phyloP scores from a whole-genome alignment of 805 yeast species.

The Yamadazyma ubonensis region DNA sequence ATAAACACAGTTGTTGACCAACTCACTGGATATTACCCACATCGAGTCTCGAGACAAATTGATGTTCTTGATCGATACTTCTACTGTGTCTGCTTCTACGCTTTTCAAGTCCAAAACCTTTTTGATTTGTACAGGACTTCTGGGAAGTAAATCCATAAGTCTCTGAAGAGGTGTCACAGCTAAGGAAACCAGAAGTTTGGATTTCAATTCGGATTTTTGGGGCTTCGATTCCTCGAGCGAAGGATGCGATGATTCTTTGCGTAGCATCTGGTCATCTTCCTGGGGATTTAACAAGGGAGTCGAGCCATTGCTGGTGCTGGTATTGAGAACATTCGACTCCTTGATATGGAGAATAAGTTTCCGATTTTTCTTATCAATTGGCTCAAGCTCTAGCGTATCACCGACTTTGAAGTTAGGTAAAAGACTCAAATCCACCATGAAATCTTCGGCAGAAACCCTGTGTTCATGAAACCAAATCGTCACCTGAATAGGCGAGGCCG shows the following conservation, averaged over 20 bases:
- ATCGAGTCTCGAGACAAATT: constrained; percentile 86
- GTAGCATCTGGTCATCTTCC: not conserved
- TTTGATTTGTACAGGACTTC: constrained; percentile 61
- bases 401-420: constrained; percentile 71
- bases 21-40: constrained; percentile 74
- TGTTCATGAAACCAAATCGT: constrained; percentile 70
- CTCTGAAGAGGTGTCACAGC: constrained; percentile 59
- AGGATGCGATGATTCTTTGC: not conserved
- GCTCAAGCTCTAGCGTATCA: constrained; percentile 67
- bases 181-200: constrained; percentile 50
- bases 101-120: constrained; percentile 41
- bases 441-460: constrained; percentile 54
- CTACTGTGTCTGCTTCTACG: constrained; percentile 79
- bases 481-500: constrained; percentile 34
- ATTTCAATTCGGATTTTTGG: constrained; percentile 13
- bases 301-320: constrained; percentile 7
- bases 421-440: constrained; percentile 57
- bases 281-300: not conserved
- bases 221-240: constrained; percentile 1
- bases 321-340: constrained; percentile 16
- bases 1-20: constrained; percentile 66
- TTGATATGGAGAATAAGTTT: constrained; percentile 19
- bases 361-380: constrained; percentile 31
- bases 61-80: constrained; percentile 75
- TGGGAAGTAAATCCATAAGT: constrained; percentile 60